phyloP scores from a whole-genome alignment of 768 basidiomycete genomes.

The Artomyces pyxidatus region DNA sequence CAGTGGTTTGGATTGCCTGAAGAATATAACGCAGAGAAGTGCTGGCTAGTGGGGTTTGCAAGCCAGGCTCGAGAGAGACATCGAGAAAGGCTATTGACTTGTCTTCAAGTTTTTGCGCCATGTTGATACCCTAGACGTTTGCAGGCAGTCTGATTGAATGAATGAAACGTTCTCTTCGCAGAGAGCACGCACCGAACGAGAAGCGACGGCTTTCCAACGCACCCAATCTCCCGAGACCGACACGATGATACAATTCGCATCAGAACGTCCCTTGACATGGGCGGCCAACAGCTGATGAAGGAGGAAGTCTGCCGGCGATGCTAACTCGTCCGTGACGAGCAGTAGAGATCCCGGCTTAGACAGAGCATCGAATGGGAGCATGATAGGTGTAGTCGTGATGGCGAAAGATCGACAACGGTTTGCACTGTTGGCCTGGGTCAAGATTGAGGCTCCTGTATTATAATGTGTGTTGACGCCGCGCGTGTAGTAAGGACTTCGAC shows the following conservation, averaged over 20 bases:
- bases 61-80: too few species aligned
- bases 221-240: constrained; percentile 48
- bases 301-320: constrained; percentile 66
- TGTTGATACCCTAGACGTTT: constrained; percentile 11
- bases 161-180: background rate
- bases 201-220: constrained; percentile 56
- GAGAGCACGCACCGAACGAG: constrained; percentile 45
- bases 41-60: too few species aligned
- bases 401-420: too few species aligned
- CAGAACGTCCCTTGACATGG: constrained; percentile 37
- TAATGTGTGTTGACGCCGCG: too few species aligned
- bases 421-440: too few species aligned
- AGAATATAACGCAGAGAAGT: constrained; percentile 16
- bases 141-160: background rate
- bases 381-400: too few species aligned
- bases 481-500: too few species aligned
- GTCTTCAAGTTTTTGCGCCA: constrained; percentile 9
- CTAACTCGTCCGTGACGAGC: constrained; percentile 63
- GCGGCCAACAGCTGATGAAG: constrained; percentile 45
- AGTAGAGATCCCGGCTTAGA: constrained; percentile 45
- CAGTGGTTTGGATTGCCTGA: constrained; percentile 4
- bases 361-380: too few species aligned
- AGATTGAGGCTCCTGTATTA: too few species aligned
- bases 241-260: constrained; percentile 39
- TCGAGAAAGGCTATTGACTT: background rate